Conservation (phyloP, 768 basidiomycete species). For the Suillus discolor region DNA sequence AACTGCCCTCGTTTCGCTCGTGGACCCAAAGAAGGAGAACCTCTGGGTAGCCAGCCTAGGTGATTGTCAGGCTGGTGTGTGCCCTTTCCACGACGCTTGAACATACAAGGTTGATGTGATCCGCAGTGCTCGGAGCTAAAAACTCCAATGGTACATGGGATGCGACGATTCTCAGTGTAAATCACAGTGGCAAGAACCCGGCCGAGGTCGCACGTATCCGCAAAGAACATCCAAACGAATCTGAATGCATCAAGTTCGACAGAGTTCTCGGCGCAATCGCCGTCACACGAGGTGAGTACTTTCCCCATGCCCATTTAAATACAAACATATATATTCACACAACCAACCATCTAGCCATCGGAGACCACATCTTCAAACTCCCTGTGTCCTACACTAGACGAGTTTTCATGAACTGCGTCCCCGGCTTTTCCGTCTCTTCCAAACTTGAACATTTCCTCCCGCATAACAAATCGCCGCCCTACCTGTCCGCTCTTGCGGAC, state of each 20-base stretch:
- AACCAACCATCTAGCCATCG: constrained; percentile 42
- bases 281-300: constrained; percentile 51
- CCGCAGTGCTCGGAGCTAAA: constrained; percentile 45
- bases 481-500: constrained; percentile 48
- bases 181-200: constrained; percentile 52
- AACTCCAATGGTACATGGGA: constrained; percentile 38
- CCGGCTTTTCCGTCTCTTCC: constrained; percentile 38
- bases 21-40: constrained; percentile 44
- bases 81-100: background rate
- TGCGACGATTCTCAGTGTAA: constrained; percentile 42
- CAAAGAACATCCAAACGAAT: constrained; percentile 49
- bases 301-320: background rate
- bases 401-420: constrained; percentile 45
- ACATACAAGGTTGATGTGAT: background rate
- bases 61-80: constrained; percentile 55
- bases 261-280: constrained; percentile 58
- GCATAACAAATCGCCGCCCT: constrained; percentile 56
- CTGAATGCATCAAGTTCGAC: constrained; percentile 43
- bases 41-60: constrained; percentile 61
- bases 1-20: constrained; percentile 50
- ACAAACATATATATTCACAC: background rate
- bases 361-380: constrained; percentile 57
- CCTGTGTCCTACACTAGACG: constrained; percentile 48
- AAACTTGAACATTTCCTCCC: constrained; percentile 43
- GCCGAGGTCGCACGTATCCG: constrained; percentile 43